Percentiles rank a stretch among this genome's conserved stretches.
These are phyloP conservation scores for Brachypodium distachyon DNA, from an alignment of 202 grass and related monocot genomes.

Conservation along the genomic window DNA sequence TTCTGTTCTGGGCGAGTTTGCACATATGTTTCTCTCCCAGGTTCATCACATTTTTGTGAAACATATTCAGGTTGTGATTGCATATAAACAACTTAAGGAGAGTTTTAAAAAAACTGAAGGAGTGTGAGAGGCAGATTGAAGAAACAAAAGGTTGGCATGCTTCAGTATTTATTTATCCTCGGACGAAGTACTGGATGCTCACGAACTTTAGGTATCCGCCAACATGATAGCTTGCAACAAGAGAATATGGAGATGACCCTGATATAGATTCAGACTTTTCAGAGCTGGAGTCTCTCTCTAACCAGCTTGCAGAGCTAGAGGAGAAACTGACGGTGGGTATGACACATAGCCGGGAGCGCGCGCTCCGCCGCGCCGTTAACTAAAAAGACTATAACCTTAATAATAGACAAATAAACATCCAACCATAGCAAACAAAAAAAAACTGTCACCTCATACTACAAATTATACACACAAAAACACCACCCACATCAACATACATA, in stretches of 20 bases:
- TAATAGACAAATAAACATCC: no score
- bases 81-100: constrained; percentile 73
- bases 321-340: constrained; percentile 68
- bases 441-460: no score
- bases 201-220: background rate
- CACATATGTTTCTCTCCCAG: background rate
- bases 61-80: constrained; percentile 57
- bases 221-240: constrained; percentile 52
- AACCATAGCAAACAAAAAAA: no score
- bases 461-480: no score
- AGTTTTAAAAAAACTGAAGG: no score
- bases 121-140: constrained; percentile 73
- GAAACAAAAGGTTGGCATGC: constrained; percentile 72
- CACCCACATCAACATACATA: no score
- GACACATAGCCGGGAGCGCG: no score
- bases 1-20: constrained; percentile 61
- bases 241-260: constrained; percentile 49
- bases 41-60: background rate
- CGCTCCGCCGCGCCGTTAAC: no score
- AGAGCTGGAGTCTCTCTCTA: constrained; percentile 69
- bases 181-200: background rate
- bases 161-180: background rate
- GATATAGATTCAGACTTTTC: constrained; percentile 92
- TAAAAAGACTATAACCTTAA: no score
- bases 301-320: constrained; percentile 69